Conservation (phyloP, 345 rosid species). For the Odontarrhena argentea region DNA sequence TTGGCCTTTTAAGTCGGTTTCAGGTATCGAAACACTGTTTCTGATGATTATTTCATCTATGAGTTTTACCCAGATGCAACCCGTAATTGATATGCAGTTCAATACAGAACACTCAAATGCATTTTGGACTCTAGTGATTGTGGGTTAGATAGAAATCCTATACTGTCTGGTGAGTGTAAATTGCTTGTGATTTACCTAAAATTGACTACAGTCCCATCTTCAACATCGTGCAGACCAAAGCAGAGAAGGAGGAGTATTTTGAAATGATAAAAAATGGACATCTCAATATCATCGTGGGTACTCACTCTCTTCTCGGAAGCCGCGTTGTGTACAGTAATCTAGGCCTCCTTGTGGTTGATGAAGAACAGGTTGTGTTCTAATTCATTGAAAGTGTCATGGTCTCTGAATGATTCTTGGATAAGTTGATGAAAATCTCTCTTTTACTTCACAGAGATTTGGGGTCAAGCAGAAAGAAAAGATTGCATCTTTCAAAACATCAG, state of each 20-base stretch:
- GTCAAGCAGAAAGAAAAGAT: slow-evolving; percentile 98
- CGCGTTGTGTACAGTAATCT: slow-evolving; percentile 87
- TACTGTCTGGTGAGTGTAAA: slow-evolving; percentile 15
- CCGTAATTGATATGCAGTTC: background rate
- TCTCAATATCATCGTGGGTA: slow-evolving; percentile 83
- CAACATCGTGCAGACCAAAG: slow-evolving; percentile 62
- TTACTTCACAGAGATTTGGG: slow-evolving; percentile 77
- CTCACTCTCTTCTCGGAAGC: slow-evolving; percentile 95
- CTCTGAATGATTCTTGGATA: slow-evolving; percentile 37
- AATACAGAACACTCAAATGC: slow-evolving; percentile 17
- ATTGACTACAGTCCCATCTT: slow-evolving; percentile 36
- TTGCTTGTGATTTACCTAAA: slow-evolving; percentile 21
- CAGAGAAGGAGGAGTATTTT: slow-evolving; percentile 73
- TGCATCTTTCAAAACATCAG: slow-evolving; percentile 91
- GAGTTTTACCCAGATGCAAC: slow-evolving; percentile 20
- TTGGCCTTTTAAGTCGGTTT: slow-evolving; percentile 91
- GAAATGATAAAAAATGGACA: slow-evolving; percentile 76
- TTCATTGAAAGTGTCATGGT: slow-evolving; percentile 22
- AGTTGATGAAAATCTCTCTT: slow-evolving; percentile 33
- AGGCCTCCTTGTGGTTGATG: slow-evolving; percentile 97
- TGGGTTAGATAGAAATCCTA: slow-evolving; percentile 18
- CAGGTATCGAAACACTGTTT: slow-evolving; percentile 58
- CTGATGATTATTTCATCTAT: slow-evolving; percentile 19
- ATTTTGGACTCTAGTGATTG: slow-evolving; percentile 1
- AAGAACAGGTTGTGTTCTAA: slow-evolving; percentile 79